Base-by-base conservation (phyloP, 1,284 basidiomycete species). In the Papiliotrema fonsecae region DNA sequence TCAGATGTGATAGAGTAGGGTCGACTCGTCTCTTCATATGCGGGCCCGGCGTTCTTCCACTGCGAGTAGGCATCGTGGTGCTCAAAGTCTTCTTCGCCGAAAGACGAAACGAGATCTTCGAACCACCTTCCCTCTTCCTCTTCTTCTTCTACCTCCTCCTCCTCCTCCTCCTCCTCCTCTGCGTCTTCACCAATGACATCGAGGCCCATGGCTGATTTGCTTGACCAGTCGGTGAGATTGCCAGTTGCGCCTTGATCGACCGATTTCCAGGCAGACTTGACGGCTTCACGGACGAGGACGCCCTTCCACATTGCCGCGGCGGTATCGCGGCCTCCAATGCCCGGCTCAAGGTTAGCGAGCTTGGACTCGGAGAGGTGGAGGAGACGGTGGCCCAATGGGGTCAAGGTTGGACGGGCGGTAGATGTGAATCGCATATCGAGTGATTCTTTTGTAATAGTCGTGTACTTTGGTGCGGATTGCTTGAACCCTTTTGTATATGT, bases 151-250 rank as follows among this genome's bases (percentile, higher is more conserved):
- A 46, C 49, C 21, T 48, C 55, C 18, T 49, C 42, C 28, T 54
- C 55, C 13, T 50, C 42, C 6, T 45, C 54, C 36, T 50, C 51
- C 44, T 65, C 62, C 13, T 61, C 62, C 51, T 69, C 69, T 18
- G 64, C 65, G 22, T 67, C 67, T 51, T 71, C 69, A 4, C 59
- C 54, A 38, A 69, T 56, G n/a, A 63, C 60, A 42, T 62, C 62
- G 32, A 71, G 58, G 21, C 62, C 69, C 53, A 68, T 62, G 16
- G 69, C 62, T 16, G 46, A 46, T 4, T 57, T 40, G 6, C 57
- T 47, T 18, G 50, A 51, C 69, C 67, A 69, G 51, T 68, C 57
- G 49, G 51, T 64, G 45, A 71, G 55, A 19, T 67, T 65, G 22
- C 43, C 53, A 4, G 51, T 27, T 13, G 41, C 36, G 18, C 61